These are phyloP conservation scores for Tuber umbilicatum DNA, from an alignment of 495 filamentous ascomycete species.

Conservation along the genomic window DNA sequence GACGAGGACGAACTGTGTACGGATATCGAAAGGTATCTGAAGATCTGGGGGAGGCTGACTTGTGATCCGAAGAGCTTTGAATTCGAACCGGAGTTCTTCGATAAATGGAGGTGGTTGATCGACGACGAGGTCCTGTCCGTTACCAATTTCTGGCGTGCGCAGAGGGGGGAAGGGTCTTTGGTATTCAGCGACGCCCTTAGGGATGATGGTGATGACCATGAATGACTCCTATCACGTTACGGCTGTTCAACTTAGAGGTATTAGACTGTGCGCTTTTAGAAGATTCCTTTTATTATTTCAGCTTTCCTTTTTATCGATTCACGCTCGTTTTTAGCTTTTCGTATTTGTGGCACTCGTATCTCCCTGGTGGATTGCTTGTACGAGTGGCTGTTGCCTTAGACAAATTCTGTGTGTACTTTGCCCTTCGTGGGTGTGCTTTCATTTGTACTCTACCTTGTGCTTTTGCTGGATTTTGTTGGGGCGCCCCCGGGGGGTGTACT, in stretches of 20 bases:
- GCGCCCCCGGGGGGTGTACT: background rate
- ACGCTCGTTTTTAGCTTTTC: background rate
- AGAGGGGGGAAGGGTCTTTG: constrained; percentile 28
- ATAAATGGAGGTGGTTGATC: constrained; percentile 40
- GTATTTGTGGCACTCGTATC: background rate
- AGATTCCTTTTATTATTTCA: background rate
- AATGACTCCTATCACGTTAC: background rate
- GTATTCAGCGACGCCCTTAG: background rate
- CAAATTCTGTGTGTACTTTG: background rate
- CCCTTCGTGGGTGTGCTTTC: background rate
- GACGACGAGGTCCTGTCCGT: constrained; percentile 27
- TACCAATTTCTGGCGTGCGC: constrained; percentile 41
- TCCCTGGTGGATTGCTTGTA: background rate
- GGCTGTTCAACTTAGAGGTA: background rate
- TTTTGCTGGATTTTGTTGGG: background rate
- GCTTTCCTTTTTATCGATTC: background rate
- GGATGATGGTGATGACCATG: background rate
- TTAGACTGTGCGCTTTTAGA: background rate
- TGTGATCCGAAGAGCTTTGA: constrained; percentile 40
- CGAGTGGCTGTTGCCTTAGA: background rate
- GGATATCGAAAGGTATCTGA: constrained; percentile 43
- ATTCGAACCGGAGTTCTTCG: constrained; percentile 31
- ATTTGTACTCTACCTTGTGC: background rate
- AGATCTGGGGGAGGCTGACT: constrained; percentile 32
- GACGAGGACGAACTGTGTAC: constrained; percentile 48